These are phyloP conservation scores for Leccinellum rugosiceps DNA, from an alignment of 768 basidiomycete genomes.

Conservation along the genomic window DNA sequence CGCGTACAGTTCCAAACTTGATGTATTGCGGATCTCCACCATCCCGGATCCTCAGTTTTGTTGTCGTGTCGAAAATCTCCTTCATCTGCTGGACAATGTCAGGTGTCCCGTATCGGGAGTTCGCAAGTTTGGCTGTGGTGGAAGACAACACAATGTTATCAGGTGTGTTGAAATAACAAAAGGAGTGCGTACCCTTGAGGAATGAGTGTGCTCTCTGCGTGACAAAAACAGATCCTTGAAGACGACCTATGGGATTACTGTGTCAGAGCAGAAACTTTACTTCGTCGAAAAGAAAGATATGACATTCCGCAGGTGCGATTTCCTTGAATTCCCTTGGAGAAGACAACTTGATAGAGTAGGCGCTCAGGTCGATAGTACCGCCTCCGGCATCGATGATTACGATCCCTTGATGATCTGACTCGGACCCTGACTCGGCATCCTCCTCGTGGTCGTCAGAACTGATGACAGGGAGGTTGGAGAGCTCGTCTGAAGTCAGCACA, in stretches of 20 bases:
- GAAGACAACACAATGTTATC: neutral
- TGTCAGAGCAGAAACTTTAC: neutral
- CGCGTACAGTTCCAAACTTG: conserved; percentile 36
- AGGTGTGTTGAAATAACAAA: neutral
- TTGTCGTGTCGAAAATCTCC: conserved; percentile 33
- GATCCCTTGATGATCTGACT: conserved; percentile 32
- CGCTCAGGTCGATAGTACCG: conserved; percentile 39
- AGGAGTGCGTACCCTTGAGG: conserved; percentile 22
- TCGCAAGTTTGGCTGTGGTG: conserved; percentile 25
- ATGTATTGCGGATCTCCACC: conserved; percentile 34
- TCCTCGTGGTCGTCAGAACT: neutral
- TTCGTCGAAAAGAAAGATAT: neutral
- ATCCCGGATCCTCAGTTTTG: conserved; percentile 40
- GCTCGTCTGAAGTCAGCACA: conserved; percentile 35
- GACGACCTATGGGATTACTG: conserved; percentile 30
- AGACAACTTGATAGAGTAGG: conserved; percentile 27
- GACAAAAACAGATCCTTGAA: conserved; percentile 39
- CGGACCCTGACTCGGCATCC: neutral
- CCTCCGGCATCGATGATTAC: conserved; percentile 46
- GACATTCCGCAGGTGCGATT: conserved; percentile 32
- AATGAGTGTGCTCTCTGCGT: conserved; percentile 27
- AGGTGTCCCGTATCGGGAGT: conserved; percentile 25
- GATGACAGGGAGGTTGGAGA: conserved; percentile 7
- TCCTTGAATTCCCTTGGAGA: conserved; percentile 30
- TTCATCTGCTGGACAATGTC: conserved; percentile 33